These are phyloP conservation scores for Daldinia sp. DNA, from an alignment of 2,329 filamentous ascomycete genomes.

Conservation along the genomic window DNA sequence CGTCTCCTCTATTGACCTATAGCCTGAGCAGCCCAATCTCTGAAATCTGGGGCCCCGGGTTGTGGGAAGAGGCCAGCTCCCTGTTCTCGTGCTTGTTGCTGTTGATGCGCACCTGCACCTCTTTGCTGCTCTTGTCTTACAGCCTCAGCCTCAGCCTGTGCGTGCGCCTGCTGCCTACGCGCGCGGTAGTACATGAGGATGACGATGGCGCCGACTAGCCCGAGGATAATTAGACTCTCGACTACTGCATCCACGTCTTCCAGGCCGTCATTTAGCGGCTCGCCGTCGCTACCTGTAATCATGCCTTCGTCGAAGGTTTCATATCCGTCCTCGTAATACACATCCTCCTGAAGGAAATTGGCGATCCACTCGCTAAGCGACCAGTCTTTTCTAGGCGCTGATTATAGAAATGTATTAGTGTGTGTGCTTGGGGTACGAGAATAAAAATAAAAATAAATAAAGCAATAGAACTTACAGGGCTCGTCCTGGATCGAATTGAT, in stretches of 20 bases:
- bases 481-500: slow-evolving; percentile 94
- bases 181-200: slow-evolving; percentile 84
- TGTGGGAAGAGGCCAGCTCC: slow-evolving; percentile 54
- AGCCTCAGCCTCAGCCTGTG: slow-evolving; percentile 46
- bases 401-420: slow-evolving; percentile 42
- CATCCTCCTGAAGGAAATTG: slow-evolving; percentile 80
- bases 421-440: background rate
- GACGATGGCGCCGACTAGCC: slow-evolving; percentile 75
- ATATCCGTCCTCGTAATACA: slow-evolving; percentile 69
- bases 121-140: slow-evolving; percentile 32
- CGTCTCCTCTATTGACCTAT: slow-evolving; percentile 61
- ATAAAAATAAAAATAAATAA: background rate
- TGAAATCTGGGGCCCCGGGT: slow-evolving; percentile 72
- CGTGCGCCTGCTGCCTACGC: slow-evolving; percentile 68
- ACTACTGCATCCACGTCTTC: slow-evolving; percentile 80
- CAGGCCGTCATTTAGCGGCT: slow-evolving; percentile 62
- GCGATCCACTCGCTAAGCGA: slow-evolving; percentile 86
- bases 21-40: slow-evolving; percentile 65
- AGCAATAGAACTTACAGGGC: slow-evolving; percentile 66
- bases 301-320: slow-evolving; percentile 64
- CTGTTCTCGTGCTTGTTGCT: background rate
- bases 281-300: slow-evolving; percentile 63
- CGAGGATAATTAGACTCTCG: slow-evolving; percentile 85
- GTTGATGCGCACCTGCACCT: background rate
- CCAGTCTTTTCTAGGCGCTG: slow-evolving; percentile 75